Evolutionary conservation across 305 asterid species (phyloP).

Genomic region (Solanum hybrid): DNA sequence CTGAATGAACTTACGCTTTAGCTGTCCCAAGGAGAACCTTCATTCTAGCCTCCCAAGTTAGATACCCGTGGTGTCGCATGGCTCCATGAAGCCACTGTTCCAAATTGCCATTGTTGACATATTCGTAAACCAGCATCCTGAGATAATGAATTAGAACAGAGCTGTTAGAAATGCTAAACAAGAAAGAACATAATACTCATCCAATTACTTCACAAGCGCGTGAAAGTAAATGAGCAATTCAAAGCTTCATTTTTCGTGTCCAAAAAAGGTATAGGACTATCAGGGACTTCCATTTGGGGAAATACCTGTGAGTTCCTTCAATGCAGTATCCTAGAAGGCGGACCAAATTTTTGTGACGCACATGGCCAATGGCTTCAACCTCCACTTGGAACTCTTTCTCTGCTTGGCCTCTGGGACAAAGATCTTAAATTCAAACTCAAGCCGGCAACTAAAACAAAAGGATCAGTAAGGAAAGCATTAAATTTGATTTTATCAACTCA

Average conservation of each 20-base stretch:
- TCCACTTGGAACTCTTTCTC: constrained; percentile 89
- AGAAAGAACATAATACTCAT: not conserved
- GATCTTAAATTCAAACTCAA: not conserved
- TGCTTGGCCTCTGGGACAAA: constrained; percentile 73
- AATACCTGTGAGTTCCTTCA: constrained; percentile 95
- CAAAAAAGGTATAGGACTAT: not conserved
- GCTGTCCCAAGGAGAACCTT: constrained; percentile 92
- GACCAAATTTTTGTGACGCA: constrained; percentile 90
- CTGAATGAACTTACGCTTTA: constrained; percentile 65
- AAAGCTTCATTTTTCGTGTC: not conserved
- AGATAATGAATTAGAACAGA: constrained; percentile 5
- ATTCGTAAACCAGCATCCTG: constrained; percentile 85
- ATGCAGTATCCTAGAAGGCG: constrained; percentile 89
- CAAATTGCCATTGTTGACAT: constrained; percentile 81
- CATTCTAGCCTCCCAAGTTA: constrained; percentile 91
- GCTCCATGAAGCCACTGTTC: constrained; percentile 99
- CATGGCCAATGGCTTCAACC: constrained; percentile 96
- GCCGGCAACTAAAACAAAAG: not conserved
- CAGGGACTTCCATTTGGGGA: not conserved
- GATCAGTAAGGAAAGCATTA: not conserved
- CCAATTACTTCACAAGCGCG: not conserved
- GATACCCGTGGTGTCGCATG: constrained; percentile 80
- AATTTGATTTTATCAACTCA: constrained; percentile 29
- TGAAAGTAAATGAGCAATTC: not conserved
- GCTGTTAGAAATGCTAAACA: not conserved